Evolutionary conservation across 2,329 filamentous ascomycete species (phyloP), one percentile per base, ranked within the genome.

Genomic region (Chrysoporthe puriensis): DNA sequence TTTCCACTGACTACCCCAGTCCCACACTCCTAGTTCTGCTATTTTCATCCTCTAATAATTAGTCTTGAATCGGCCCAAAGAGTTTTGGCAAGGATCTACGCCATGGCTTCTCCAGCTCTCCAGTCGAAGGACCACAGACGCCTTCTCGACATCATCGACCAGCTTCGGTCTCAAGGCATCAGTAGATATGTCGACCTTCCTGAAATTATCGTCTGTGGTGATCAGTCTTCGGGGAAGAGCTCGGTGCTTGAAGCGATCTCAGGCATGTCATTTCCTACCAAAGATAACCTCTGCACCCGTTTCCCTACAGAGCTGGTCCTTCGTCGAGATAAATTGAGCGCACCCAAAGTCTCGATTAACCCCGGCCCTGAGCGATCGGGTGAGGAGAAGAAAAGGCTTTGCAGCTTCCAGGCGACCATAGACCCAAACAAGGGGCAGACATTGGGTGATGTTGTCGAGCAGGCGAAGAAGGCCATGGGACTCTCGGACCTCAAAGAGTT

Each of bases 391-490:
- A 40, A 18, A 21, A 16, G 21, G 4, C 16, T 54, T 6, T 9
- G 40, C 18, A 7, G 16, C 18, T 58, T 58, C n/a, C n/a, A 21
- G 9, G 36, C n/a, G 13, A 16, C 32, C n/a, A 21, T 14, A n/a
- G 26, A 26, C 26, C 26, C 26, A 26, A 26, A 26, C 44, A 18
- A 32, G n/a, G 13, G 11, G 13, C 5, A 43, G 4, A 6, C 14
- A 32, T 42, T 5, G 44, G 4, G 48, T 58, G 42, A 56, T 7
- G 7, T 21, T 40, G 63, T 79, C 13, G 74, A 77, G n/a, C 66
- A 61, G 7, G 77, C 77, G 3, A 76, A 78, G 62, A 50, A 68
- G 5, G 72, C 70, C 16, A 87, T 88, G 83, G 84, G 83, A 1
- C 73, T 85, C 21, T 71, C 72, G 13, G 70, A 74, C 0, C 74